A percentile compares a stretch with the other conserved stretches of the same genome.
These are phyloP conservation scores for Hypomyces perniciosus DNA, from an alignment of 2,329 filamentous ascomycete genomes.

Conservation along the genomic window DNA sequence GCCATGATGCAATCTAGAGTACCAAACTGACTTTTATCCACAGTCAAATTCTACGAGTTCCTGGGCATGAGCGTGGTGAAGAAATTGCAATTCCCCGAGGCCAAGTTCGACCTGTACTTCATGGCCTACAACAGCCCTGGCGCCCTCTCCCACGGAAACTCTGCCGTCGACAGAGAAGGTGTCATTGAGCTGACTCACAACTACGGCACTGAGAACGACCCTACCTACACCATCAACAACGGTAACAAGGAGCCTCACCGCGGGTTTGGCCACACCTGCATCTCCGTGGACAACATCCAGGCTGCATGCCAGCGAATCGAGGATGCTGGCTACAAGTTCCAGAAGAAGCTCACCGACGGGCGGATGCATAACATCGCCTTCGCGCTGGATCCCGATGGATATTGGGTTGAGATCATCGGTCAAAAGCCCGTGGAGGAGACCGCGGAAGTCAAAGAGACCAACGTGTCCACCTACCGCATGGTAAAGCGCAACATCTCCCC, in stretches of 20 bases:
- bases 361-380: slow-evolving; percentile 87
- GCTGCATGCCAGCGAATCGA: slow-evolving; percentile 85
- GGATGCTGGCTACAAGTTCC: slow-evolving; percentile 85
- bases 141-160: slow-evolving; percentile 66
- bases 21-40: slow-evolving; percentile 1
- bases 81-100: slow-evolving; percentile 75
- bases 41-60: slow-evolving; percentile 89
- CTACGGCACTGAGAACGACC: slow-evolving; percentile 84
- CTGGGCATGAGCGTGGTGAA: slow-evolving; percentile 81
- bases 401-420: slow-evolving; percentile 80
- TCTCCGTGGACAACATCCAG: slow-evolving; percentile 78
- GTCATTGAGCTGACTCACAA: slow-evolving; percentile 80
- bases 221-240: slow-evolving; percentile 73
- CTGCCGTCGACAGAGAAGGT: slow-evolving; percentile 75
- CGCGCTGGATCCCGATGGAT: slow-evolving; percentile 78
- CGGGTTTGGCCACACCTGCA: slow-evolving; percentile 80
- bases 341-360: slow-evolving; percentile 90
- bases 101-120: slow-evolving; percentile 95
- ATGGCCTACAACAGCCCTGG: slow-evolving; percentile 76
- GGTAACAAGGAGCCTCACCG: slow-evolving; percentile 86
- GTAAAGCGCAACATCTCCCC: slow-evolving; percentile 24
- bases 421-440: slow-evolving; percentile 67
- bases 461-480: slow-evolving; percentile 69
- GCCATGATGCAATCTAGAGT: background rate
- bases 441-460: slow-evolving; percentile 65